Conservation (phyloP, 169 alveolate species). For the Perkinsus chesapeaki region DNA sequence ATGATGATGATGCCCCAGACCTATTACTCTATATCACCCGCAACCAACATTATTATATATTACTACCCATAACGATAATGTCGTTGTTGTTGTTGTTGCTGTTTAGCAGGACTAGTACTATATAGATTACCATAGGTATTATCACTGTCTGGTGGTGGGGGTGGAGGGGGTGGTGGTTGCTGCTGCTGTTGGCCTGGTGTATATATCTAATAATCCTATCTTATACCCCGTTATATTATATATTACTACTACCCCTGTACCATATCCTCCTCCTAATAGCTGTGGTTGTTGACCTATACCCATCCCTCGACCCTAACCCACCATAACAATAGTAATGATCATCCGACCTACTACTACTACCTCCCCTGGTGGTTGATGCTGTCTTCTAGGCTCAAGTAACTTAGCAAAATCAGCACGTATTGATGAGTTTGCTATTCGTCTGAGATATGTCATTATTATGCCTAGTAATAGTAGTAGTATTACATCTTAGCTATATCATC, state of each 20-base stretch:
- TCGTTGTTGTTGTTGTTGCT: neutral
- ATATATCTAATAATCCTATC: neutral
- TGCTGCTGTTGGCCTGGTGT: neutral
- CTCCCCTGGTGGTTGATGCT: neutral
- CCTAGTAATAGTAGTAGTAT: neutral
- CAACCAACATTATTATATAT: neutral
- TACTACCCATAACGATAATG: neutral
- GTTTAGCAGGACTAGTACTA: neutral
- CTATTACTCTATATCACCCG: neutral
- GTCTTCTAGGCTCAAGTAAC: neutral
- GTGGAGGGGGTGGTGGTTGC: neutral
- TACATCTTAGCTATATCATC: neutral
- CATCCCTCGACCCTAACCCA: neutral
- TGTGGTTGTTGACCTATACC: neutral
- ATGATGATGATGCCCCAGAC: neutral
- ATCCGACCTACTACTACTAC: neutral
- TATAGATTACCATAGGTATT: neutral
- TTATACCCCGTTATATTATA: too few species aligned
- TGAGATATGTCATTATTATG: neutral
- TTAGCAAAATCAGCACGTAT: neutral
- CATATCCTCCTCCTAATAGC: neutral
- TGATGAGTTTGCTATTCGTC: neutral
- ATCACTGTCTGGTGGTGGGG: neutral
- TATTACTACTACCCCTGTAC: too few species aligned
- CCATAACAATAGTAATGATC: neutral